phyloP scores from a whole-genome alignment of 495 filamentous ascomycete species.

The Hyaloscypha hepaticicola region DNA sequence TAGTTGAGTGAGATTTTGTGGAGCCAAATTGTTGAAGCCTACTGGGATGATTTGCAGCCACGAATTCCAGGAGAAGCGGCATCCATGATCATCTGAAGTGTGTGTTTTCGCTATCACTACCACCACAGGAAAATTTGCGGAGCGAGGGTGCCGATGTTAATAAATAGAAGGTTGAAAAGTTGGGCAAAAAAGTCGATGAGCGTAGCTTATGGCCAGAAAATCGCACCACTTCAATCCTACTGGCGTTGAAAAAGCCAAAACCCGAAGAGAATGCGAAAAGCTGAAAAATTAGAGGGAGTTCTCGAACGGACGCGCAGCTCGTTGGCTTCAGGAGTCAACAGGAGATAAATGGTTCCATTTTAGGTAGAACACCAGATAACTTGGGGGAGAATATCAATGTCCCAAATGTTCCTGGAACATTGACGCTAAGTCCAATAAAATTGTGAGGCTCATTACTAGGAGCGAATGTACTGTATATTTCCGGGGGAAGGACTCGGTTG shows the following conservation, averaged over 20 bases:
- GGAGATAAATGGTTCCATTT: too few relatives aligned
- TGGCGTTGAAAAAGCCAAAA: neutral
- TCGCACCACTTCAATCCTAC: neutral
- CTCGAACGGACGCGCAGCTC: too few relatives aligned
- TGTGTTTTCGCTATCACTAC: neutral
- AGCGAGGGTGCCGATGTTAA: neutral
- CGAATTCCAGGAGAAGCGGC: neutral
- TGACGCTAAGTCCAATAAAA: too few relatives aligned
- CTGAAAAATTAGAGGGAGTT: too few relatives aligned
- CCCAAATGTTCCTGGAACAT: too few relatives aligned
- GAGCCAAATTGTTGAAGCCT: neutral
- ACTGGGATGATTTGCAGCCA: neutral
- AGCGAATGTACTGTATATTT: too few relatives aligned
- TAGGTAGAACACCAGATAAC: too few relatives aligned
- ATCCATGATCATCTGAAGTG: neutral
- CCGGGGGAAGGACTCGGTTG: too few relatives aligned
- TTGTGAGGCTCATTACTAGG: too few relatives aligned
- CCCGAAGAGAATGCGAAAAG: neutral
- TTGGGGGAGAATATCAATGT: too few relatives aligned
- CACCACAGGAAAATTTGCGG: neutral
- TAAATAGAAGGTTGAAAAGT: neutral
- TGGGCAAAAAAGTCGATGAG: neutral
- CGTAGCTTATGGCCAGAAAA: neutral
- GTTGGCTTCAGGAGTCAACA: too few relatives aligned
- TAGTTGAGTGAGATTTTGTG: neutral